A percentile compares a stretch with the other conserved stretches of the same genome.
Conservation (phyloP, 441 rosid genomes). For the Populus hybrid region DNA sequence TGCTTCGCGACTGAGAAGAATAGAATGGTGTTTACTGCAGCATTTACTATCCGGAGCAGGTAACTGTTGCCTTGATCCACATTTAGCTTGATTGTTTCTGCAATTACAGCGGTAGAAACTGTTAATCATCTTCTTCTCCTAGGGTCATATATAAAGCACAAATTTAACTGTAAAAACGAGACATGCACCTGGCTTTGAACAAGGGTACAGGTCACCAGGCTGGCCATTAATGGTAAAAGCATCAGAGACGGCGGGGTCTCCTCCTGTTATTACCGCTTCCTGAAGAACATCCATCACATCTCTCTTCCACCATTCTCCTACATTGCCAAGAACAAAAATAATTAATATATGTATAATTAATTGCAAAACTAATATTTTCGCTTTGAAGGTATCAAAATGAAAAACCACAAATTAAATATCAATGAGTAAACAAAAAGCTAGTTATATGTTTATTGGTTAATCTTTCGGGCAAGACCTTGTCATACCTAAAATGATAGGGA, state of each 20-base stretch:
- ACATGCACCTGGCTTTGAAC: slow-evolving; percentile 43
- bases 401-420: not conserved
- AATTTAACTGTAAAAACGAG: no score
- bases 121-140: no score
- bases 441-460: not conserved
- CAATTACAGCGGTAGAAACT: not conserved
- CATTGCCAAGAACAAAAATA: not conserved
- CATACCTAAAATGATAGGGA: slow-evolving; percentile 41
- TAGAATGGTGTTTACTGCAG: slow-evolving; percentile 30
- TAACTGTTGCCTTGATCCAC: slow-evolving; percentile 34
- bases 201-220: slow-evolving; percentile 51
- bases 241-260: slow-evolving; percentile 36
- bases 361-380: not conserved
- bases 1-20: slow-evolving; percentile 29
- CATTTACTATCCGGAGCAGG: slow-evolving; percentile 40
- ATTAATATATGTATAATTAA: no score
- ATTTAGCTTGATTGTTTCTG: slow-evolving; percentile 30
- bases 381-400: no score
- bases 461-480: not conserved
- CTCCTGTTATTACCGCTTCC: slow-evolving; percentile 25
- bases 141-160: no score
- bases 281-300: slow-evolving; percentile 32
- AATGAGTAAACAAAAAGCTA: no score
- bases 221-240: slow-evolving; percentile 52
- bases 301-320: slow-evolving; percentile 59